Percentiles rank a stretch among this genome's conserved stretches.
These are phyloP conservation scores for Hanseniaspora taiwanica DNA, from an alignment of 805 yeast species.

Conservation along the genomic window DNA sequence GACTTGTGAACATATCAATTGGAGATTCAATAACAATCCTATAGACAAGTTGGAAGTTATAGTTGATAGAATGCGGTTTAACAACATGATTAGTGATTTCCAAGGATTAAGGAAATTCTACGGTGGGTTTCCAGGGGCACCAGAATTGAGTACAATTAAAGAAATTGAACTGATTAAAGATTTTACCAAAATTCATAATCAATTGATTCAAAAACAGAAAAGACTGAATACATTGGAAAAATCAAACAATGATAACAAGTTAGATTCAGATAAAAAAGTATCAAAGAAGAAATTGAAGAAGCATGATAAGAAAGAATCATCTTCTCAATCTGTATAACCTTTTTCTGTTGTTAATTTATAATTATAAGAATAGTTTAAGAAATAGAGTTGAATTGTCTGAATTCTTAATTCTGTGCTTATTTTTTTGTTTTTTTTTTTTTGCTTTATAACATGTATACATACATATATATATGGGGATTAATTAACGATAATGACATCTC, in stretches of 20 bases:
- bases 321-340: no score
- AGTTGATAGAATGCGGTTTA: conserved; percentile 51
- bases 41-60: conserved; percentile 36
- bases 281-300: no score
- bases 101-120: conserved; percentile 52
- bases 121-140: conserved; percentile 72
- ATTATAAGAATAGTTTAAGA: no score
- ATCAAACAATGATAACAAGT: neutral
- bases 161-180: conserved; percentile 69
- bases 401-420: no score
- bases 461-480: no score
- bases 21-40: conserved; percentile 27
- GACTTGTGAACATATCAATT: conserved; percentile 31
- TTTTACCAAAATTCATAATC: conserved; percentile 23
- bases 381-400: no score
- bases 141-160: conserved; percentile 47
- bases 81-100: conserved; percentile 57
- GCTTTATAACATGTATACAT: no score
- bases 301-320: no score
- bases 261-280: neutral
- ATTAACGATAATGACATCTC: no score
- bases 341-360: no score
- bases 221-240: neutral
- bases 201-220: conserved; percentile 1
- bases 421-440: no score